Evolutionary conservation across 345 rosid species (phyloP).

Genomic region (Sonneratia caseolaris): DNA sequence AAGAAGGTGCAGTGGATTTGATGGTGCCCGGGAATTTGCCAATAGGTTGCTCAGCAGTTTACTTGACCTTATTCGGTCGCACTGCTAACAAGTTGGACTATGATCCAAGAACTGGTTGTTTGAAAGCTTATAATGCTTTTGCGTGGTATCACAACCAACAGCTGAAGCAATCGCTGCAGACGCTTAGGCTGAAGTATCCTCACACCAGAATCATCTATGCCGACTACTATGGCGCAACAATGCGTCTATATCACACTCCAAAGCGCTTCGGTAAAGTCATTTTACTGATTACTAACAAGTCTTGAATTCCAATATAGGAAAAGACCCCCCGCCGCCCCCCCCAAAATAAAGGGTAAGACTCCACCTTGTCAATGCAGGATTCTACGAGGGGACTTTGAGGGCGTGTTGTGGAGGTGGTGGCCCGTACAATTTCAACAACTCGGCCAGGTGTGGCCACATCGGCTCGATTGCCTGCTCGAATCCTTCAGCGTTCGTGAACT

Average conservation of each 20-base stretch:
- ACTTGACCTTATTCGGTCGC: conserved; percentile 32
- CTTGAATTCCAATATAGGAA: too few species aligned
- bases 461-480: conserved; percentile 40
- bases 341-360: too few species aligned
- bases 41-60: conserved; percentile 53
- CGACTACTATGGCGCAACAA: conserved; percentile 41
- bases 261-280: conserved; percentile 29
- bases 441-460: conserved; percentile 38
- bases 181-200: conserved; percentile 34
- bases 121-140: conserved; percentile 33
- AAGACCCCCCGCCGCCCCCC: too few species aligned
- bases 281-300: too few species aligned
- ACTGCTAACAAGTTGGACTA: conserved; percentile 26
- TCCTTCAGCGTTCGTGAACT: conserved; percentile 39
- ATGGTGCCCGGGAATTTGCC: conserved; percentile 67
- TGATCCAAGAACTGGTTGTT: conserved; percentile 41
- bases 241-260: conserved; percentile 32
- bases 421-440: conserved; percentile 41
- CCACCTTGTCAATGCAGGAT: conserved; percentile 21
- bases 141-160: conserved; percentile 38
- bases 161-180: conserved; percentile 30
- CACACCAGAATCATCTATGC: conserved; percentile 44
- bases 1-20: conserved; percentile 54
- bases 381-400: conserved; percentile 21
- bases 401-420: conserved; percentile 76